These are phyloP conservation scores for Penicillium coffeae DNA, from an alignment of 495 filamentous ascomycete species.

Conservation along the genomic window DNA sequence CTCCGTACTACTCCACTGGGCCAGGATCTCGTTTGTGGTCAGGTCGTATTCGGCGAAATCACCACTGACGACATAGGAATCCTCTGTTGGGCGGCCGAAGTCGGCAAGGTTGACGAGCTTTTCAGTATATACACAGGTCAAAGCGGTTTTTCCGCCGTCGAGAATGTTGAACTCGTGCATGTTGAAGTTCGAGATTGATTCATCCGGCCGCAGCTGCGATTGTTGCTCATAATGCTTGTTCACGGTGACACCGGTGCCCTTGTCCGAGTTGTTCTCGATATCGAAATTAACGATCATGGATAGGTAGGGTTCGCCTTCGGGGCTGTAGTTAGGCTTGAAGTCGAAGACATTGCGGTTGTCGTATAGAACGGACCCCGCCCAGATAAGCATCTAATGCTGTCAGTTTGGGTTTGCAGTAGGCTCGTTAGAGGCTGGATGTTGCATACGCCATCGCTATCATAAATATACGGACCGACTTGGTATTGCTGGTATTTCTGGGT, in stretches of 20 bases:
- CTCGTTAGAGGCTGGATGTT: too few relatives aligned
- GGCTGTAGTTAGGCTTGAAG: slow-evolving; percentile 37
- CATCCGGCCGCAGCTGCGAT: slow-evolving; percentile 34
- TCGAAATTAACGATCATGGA: slow-evolving; percentile 46
- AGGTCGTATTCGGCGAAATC: slow-evolving; percentile 48
- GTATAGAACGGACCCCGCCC: slow-evolving; percentile 36
- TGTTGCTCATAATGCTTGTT: slow-evolving; percentile 34
- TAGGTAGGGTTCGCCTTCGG: slow-evolving; percentile 35
- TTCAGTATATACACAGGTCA: slow-evolving; percentile 49
- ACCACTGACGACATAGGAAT: slow-evolving; percentile 36
- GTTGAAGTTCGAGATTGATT: slow-evolving; percentile 39
- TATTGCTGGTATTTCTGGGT: slow-evolving; percentile 34
- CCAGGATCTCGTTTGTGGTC: slow-evolving; percentile 40
- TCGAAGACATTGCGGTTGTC: slow-evolving; percentile 38
- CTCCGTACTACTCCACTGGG: slow-evolving; percentile 45
- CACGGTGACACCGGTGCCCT: slow-evolving; percentile 32
- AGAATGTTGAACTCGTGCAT: slow-evolving; percentile 51
- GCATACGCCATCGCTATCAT: slow-evolving; percentile 37
- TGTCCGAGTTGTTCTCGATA: slow-evolving; percentile 26
- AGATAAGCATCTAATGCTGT: slow-evolving; percentile 31
- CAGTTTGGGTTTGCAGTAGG: too few relatives aligned
- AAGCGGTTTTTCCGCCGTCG: slow-evolving; percentile 34
- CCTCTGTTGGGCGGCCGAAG: slow-evolving; percentile 39
- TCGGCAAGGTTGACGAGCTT: slow-evolving; percentile 38
- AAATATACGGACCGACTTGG: slow-evolving; percentile 44